Percentiles rank a stretch among this genome's conserved stretches.
Conservation (phyloP, 768 basidiomycete genomes). For the Lactarius tabidus region DNA sequence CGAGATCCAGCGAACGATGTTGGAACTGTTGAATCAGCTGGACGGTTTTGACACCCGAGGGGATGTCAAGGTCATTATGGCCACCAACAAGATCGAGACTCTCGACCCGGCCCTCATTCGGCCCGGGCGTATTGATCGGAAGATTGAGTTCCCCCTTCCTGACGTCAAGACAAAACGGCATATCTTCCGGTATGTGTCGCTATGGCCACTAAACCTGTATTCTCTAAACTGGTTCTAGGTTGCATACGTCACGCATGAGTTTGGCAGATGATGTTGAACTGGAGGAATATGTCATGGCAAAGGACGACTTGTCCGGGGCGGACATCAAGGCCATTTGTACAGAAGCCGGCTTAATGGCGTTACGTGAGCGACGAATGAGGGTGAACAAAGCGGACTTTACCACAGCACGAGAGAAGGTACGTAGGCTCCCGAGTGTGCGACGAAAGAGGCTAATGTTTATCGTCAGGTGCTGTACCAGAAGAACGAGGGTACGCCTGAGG, state of each 20-base stretch:
- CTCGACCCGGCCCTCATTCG: constrained; percentile 97
- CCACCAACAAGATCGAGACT: constrained; percentile 95
- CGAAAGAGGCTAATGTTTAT: constrained; percentile 19
- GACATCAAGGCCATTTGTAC: constrained; percentile 99
- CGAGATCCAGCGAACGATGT: constrained; percentile 98
- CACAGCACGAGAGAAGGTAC: constrained; percentile 87
- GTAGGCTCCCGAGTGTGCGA: constrained; percentile 23
- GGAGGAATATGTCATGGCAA: constrained; percentile 92
- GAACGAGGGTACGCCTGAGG: constrained; percentile 94
- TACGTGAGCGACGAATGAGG: constrained; percentile 92
- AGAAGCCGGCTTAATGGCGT: constrained; percentile 92
- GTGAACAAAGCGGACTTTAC: constrained; percentile 91
- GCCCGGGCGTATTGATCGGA: constrained; percentile 96
- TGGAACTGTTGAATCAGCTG: constrained; percentile 96
- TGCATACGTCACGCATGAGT: constrained; percentile 96
- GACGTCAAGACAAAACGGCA: constrained; percentile 99
- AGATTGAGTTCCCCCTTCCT: constrained; percentile 97
- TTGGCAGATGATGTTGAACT: constrained; percentile 83
- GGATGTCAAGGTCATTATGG: constrained; percentile 99
- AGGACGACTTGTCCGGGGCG: constrained; percentile 94
- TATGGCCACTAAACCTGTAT: background rate
- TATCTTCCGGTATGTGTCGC: constrained; percentile 74
- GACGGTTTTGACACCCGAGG: constrained; percentile 99
- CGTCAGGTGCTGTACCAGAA: constrained; percentile 84
- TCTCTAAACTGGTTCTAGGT: constrained; percentile 36